phyloP scores from a whole-genome alignment of 306 rosid species.

The Sphenostylis stenocarpa region DNA sequence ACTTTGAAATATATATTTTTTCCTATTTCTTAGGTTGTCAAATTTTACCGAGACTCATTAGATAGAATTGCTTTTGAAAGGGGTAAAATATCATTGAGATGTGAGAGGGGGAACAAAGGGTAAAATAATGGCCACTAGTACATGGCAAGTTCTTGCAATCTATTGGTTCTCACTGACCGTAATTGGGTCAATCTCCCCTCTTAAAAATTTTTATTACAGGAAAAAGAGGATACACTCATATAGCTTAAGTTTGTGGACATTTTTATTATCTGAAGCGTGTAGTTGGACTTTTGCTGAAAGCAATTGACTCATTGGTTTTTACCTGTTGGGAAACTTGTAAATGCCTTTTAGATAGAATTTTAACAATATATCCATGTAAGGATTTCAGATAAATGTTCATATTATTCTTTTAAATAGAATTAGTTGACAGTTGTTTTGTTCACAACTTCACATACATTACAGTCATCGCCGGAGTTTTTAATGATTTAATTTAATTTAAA shows the following conservation, averaged over 20 bases:
- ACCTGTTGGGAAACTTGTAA: neutral
- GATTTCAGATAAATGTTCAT: neutral
- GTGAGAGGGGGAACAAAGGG: neutral
- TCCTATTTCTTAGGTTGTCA: neutral
- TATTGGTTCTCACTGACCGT: neutral
- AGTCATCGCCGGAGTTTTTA: neutral
- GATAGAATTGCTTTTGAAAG: neutral
- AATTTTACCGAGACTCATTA: neutral
- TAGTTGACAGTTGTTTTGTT: neutral
- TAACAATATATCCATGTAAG: neutral
- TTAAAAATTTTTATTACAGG: neutral
- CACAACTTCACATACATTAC: neutral
- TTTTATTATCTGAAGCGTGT: neutral
- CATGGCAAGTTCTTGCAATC: neutral
- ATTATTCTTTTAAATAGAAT: neutral
- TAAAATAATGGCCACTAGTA: neutral
- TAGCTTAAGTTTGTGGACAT: neutral
- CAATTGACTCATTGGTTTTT: neutral
- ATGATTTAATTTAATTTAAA: neutral
- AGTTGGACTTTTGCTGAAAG: neutral
- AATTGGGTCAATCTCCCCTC: neutral
- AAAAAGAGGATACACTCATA: neutral
- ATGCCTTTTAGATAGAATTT: too few species aligned
- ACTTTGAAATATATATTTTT: slow-evolving; percentile 1
- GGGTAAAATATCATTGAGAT: neutral